Evolutionary conservation across 805 yeast species (phyloP), one percentile per base, ranked within the genome.

Genomic region (Candida parachauliodes): DNA sequence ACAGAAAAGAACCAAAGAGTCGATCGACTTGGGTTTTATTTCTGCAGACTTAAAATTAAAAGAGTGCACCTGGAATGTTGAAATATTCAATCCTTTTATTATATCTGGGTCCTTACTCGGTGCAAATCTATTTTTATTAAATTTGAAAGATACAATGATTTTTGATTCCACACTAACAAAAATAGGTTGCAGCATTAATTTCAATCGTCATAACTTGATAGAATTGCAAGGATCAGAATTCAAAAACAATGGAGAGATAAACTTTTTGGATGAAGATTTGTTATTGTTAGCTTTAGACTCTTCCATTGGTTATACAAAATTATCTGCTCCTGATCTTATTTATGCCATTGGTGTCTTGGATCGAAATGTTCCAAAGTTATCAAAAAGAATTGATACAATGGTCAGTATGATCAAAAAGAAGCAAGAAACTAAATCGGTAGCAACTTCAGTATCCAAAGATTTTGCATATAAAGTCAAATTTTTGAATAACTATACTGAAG

Each of bases 401-500:
- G n/a, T 20, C 11, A 15, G 12, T 29, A 36, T 8, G 18, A n/a
- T 20, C n/a, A 20, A 23, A 19, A 25, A 29, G 32, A 34, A 9
- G 31, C 37, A 17, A 34, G 25, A 24, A 6, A 26, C 12, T 18
- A 21, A 21, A 21, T 7, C 8, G 20, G 16, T 3, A 3, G 19
- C 25, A 26, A 6, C 17, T 19, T 17, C 23, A 10, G 5, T 8
- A 24, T 8, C 15, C 8, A 22, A 29, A n/a, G 19, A 38, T 2
- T 16, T 57, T 25, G 53, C 55, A 3, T 54, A 58, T 35, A 57
- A 50, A 27, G 22, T 55, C 10, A 47, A 49, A 5, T 40, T 59
- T 22, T 34, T 47, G 2, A 63, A 59, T 32, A 64, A 67, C 22
- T 68, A 67, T 38, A 49, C 60, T 29, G 70, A 68, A 3, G 29